Percentiles rank a stretch among this genome's conserved stretches.
Conservation (phyloP, 176 grass and related monocot species). For the Alopecurus myosuroides region DNA sequence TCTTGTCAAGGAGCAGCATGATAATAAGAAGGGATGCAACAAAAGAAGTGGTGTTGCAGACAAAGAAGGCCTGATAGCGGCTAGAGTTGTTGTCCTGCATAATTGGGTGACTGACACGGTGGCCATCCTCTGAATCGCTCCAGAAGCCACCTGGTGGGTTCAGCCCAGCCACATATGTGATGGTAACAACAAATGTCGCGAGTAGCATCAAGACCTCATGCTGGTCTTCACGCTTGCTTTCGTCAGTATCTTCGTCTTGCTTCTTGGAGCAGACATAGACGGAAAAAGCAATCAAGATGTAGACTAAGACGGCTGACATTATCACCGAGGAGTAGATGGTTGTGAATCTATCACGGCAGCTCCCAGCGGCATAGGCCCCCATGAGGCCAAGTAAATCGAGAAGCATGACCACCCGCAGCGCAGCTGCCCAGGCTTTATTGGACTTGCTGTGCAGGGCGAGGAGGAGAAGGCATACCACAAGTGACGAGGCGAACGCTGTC, state of each 20-base stretch:
- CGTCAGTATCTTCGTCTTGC: too few relatives aligned
- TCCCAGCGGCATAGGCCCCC: not conserved
- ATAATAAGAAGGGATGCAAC: constrained; percentile 16
- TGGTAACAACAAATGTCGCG: constrained; percentile 5
- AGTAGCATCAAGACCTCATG: constrained; percentile 16
- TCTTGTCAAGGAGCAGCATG: constrained; percentile 6
- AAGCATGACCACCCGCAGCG: not conserved
- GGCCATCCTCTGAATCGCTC: not conserved
- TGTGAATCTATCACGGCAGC: not conserved
- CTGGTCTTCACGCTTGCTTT: not conserved
- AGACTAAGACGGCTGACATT: not conserved
- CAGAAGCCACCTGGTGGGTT: constrained; percentile 29
- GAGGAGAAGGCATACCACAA: constrained; percentile 30
- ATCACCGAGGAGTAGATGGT: not conserved
- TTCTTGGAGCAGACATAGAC: not conserved
- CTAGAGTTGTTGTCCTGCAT: not conserved
- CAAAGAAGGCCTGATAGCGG: constrained; percentile 9
- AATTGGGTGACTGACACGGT: not conserved
- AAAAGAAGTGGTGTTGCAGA: constrained; percentile 19
- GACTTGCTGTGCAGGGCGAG: not conserved
- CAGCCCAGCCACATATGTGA: constrained; percentile 31
- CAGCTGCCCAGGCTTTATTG: not conserved
- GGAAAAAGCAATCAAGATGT: not conserved
- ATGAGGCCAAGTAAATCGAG: constrained; percentile 4
- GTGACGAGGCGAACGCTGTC: constrained; percentile 25